Base-by-base conservation (phyloP, 2,329 filamentous ascomycete species). In the Apiospora hydei region DNA sequence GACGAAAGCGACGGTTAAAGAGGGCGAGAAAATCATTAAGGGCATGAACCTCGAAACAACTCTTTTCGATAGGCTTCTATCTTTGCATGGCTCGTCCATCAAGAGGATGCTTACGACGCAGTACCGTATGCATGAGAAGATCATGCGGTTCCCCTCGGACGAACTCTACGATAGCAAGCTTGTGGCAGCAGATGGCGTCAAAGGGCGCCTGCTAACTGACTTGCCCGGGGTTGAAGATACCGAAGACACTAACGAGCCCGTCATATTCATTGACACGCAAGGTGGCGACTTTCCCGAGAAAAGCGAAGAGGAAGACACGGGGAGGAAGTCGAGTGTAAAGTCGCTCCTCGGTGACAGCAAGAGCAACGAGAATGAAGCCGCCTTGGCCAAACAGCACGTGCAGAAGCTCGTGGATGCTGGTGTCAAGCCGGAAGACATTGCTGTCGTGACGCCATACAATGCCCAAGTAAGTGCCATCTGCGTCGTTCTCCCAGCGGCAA, bases 101-200 rank as follows among this genome's bases (percentile, higher is more conserved):
- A 98, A 98, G 84, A 88, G 93, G 69, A 98, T 98, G 94, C 89
- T 99, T 34, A 98, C 94, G 4, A 97, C 93, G 5, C 96, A 99
- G 83, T 99, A 99, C 82, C 94, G 96, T 49, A 99, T 99, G 96
- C 95, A 99, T 80, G 93, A 97, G 79, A 91, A 87, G 70, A 98
- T 99, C 77, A 98, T 98, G 95, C 88, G 90, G 8, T 99, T 98
- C 78, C 96, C 96, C 0, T 98, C 96, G 0, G 89, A 93, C 74
- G 92, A 96, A 79, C 87, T 98, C 14, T 99, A 99, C 83, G 94
- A 94, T 73, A 90, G 89, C 2, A 92, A 92, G 77, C 88, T 99
- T 0, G 84, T 95, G 3, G 96, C 96, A 0, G 95, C 93, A 1
- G 93, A 96, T 5, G 85, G 87, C 0, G 96, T 98, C 74, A 93